Evolutionary conservation across 805 yeast genomes (phyloP).

Genomic region (Clavispora phyllophila): DNA sequence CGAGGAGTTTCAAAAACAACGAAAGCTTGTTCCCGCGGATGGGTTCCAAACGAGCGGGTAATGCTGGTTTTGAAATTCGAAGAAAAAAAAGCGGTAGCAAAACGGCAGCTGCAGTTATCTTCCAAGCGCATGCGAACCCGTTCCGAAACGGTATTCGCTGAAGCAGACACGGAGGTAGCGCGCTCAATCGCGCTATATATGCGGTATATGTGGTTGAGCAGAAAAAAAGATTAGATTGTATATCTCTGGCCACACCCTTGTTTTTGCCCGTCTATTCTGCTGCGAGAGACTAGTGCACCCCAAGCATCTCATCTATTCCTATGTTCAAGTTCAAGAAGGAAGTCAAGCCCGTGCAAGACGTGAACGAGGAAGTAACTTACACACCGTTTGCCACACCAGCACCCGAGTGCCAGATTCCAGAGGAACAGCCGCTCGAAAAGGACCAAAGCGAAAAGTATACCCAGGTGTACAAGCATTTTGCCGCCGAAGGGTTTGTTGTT

Average conservation of each 20-base stretch:
- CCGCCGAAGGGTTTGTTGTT: conserved; percentile 43
- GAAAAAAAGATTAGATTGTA: not conserved
- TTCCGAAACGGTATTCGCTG: not conserved
- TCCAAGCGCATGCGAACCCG: not conserved
- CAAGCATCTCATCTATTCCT: not conserved
- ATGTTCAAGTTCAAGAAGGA: conserved; percentile 1
- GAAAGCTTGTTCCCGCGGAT: too few relatives aligned
- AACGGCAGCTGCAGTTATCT: not conserved
- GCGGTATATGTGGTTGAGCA: not conserved
- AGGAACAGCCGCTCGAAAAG: conserved; percentile 42
- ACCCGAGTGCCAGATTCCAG: conserved; percentile 42
- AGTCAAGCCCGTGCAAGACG: conserved; percentile 7
- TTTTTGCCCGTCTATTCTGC: not conserved
- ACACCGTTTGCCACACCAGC: conserved; percentile 58
- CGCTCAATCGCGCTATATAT: not conserved
- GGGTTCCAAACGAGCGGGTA: too few relatives aligned
- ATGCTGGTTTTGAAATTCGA: too few relatives aligned
- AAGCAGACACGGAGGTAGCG: not conserved
- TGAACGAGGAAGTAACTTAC: conserved; percentile 15
- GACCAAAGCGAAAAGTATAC: conserved; percentile 58
- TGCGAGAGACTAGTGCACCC: not conserved
- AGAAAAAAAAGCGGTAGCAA: too few relatives aligned
- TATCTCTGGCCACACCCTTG: not conserved
- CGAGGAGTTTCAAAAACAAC: too few relatives aligned
- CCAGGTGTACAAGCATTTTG: conserved; percentile 61